phyloP scores from a whole-genome alignment of 1,139 yeast species.

The Saccharomyces hybrid region DNA sequence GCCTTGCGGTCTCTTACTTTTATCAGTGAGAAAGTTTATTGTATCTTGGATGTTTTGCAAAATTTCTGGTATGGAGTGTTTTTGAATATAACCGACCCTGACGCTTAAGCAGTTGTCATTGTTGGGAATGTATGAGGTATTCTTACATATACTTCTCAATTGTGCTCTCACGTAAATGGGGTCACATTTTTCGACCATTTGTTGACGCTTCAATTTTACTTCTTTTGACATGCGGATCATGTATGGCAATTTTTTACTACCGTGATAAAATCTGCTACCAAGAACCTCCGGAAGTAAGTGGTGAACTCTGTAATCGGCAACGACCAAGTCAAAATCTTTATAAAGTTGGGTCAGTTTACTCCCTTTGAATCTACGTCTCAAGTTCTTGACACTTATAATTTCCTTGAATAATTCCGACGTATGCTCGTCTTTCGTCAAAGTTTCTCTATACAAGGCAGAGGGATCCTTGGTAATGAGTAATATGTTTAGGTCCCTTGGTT shows the following conservation, averaged over 20 bases:
- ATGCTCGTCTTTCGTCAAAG: conserved; percentile 37
- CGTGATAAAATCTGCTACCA: conserved; percentile 51
- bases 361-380: conserved; percentile 41
- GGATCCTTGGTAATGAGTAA: conserved; percentile 65
- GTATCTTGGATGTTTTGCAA: conserved; percentile 50
- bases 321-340: conserved; percentile 55
- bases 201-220: conserved; percentile 31
- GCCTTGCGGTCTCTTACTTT: conserved; percentile 47
- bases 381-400: conserved; percentile 48
- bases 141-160: conserved; percentile 50
- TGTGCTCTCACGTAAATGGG: conserved; percentile 54
- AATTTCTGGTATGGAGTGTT: conserved; percentile 37
- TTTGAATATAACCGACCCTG: conserved; percentile 46
- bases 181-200: conserved; percentile 35
- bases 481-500: conserved; percentile 42
- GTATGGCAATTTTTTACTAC: conserved; percentile 49
- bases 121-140: conserved; percentile 53
- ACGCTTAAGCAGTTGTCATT: conserved; percentile 38
- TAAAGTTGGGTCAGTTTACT: conserved; percentile 41
- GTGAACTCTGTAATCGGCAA: conserved; percentile 61
- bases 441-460: conserved; percentile 44
- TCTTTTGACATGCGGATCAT: conserved; percentile 59
- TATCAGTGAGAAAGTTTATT: conserved; percentile 42
- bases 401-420: conserved; percentile 54
- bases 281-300: conserved; percentile 48